Percentiles rank a stretch among this genome's conserved stretches.
These are phyloP conservation scores for Magnolia officinalis DNA, from an alignment of 164 flowering plant genomes.

Conservation along the genomic window DNA sequence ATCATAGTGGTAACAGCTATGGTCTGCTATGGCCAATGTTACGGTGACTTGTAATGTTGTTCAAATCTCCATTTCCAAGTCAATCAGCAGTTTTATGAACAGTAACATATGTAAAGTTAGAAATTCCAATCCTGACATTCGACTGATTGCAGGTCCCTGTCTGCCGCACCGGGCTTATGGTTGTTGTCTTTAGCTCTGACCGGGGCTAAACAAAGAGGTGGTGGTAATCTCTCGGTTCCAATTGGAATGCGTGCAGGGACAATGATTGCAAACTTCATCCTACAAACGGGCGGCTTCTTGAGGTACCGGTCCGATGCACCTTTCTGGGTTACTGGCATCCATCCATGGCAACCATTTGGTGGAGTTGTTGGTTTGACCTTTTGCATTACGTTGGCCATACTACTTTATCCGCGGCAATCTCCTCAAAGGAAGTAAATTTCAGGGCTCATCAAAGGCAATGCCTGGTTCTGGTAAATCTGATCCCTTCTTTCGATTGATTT, in stretches of 20 bases:
- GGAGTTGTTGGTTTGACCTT: constrained; percentile 66
- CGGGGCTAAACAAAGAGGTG: constrained; percentile 54
- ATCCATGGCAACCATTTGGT: constrained; percentile 73
- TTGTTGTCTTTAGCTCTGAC: constrained; percentile 66
- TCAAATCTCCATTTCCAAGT: not conserved
- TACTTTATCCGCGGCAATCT: constrained; percentile 53
- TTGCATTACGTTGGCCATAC: constrained; percentile 43
- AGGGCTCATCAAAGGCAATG: not conserved
- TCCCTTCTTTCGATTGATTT: not conserved
- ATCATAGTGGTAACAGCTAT: not conserved
- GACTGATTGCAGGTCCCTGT: constrained; percentile 50
- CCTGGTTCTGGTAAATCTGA: not conserved
- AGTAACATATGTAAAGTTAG: not conserved
- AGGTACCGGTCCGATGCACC: constrained; percentile 37
- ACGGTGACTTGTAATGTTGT: not conserved
- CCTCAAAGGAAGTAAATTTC: constrained; percentile 11
- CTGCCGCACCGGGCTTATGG: constrained; percentile 79
- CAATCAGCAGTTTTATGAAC: not conserved
- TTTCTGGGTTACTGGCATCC: constrained; percentile 60
- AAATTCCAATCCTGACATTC: not conserved
- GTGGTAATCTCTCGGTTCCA: constrained; percentile 68
- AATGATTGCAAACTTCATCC: constrained; percentile 49
- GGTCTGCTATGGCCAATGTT: not conserved
- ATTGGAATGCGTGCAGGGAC: constrained; percentile 85
- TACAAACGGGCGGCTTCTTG: constrained; percentile 61